Evolutionary conservation across 108 stramenopile genomes (phyloP).

Genomic region (Pelagomonas calceolata): DNA sequence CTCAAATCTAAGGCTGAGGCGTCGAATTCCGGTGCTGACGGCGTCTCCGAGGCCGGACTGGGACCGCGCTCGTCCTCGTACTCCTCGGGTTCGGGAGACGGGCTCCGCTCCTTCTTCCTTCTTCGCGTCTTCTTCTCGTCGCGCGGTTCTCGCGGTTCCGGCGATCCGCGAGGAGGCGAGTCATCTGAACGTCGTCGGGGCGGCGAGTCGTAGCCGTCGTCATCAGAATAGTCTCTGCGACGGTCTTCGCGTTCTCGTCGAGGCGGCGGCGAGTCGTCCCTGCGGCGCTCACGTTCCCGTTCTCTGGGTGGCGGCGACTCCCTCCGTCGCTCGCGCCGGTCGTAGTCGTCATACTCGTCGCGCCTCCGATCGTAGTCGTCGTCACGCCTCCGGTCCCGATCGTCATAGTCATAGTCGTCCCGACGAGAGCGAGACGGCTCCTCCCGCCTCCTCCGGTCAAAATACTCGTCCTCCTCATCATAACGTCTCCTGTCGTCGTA

Average conservation of each 20-base stretch:
- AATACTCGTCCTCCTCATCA: neutral
- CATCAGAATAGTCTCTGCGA: neutral
- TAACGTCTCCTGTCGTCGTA: neutral
- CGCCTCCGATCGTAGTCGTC: neutral
- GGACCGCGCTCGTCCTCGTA: neutral
- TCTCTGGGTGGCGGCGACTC: neutral
- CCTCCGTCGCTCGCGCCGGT: neutral
- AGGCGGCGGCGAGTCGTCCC: neutral
- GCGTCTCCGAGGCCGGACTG: neutral
- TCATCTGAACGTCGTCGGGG: neutral
- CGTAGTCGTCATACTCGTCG: neutral
- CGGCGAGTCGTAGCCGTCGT: conserved; percentile 3
- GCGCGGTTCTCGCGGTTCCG: neutral
- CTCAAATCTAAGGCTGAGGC: conserved; percentile 18
- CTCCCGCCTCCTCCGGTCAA: neutral
- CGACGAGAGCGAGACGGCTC: neutral
- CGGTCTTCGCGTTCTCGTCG: neutral
- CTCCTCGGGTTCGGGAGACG: neutral
- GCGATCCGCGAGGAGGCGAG: neutral
- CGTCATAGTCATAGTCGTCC: neutral
- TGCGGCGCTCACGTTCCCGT: neutral
- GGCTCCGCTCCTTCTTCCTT: neutral
- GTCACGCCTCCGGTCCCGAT: neutral
- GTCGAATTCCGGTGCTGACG: neutral
- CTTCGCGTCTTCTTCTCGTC: neutral